phyloP scores from a whole-genome alignment of 768 basidiomycete species.

The Boletus pseudo-olivaceus region DNA sequence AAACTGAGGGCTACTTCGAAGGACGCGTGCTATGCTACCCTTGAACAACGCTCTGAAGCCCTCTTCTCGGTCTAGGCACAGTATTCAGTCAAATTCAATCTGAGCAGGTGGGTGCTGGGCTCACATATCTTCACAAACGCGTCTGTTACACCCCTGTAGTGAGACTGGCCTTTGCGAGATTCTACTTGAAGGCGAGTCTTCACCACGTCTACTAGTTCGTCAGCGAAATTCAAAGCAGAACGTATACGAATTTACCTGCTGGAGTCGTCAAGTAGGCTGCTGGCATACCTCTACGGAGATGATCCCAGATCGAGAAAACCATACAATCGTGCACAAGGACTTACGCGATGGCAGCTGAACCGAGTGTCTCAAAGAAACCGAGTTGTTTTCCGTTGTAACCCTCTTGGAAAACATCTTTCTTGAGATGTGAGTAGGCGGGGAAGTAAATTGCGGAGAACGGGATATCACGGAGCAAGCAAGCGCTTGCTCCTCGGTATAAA shows the following conservation, averaged over 20 bases:
- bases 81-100: constrained; percentile 5
- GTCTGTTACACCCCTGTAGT: constrained; percentile 87
- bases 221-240: constrained; percentile 12
- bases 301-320: constrained; percentile 26
- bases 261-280: constrained; percentile 93
- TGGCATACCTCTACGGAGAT: constrained; percentile 81
- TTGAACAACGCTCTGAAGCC: constrained; percentile 89
- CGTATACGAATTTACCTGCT: constrained; percentile 52
- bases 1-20: constrained; percentile 91
- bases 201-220: constrained; percentile 70
- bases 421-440: constrained; percentile 82
- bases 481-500: constrained; percentile 88
- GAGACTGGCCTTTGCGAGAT: constrained; percentile 83
- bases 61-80: constrained; percentile 70
- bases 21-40: constrained; percentile 82
- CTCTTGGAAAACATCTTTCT: constrained; percentile 93
- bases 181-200: constrained; percentile 97
- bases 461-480: constrained; percentile 92
- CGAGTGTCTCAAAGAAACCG: constrained; percentile 84
- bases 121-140: constrained; percentile 88
- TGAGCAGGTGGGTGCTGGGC: constrained; percentile 28
- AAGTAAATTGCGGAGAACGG: constrained; percentile 97
- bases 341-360: constrained; percentile 78
- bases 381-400: constrained; percentile 94
- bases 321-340: constrained; percentile 32